Conservation (phyloP, 78 protist species). For the slime mould (Dictyostelium discoideum) region DNA sequence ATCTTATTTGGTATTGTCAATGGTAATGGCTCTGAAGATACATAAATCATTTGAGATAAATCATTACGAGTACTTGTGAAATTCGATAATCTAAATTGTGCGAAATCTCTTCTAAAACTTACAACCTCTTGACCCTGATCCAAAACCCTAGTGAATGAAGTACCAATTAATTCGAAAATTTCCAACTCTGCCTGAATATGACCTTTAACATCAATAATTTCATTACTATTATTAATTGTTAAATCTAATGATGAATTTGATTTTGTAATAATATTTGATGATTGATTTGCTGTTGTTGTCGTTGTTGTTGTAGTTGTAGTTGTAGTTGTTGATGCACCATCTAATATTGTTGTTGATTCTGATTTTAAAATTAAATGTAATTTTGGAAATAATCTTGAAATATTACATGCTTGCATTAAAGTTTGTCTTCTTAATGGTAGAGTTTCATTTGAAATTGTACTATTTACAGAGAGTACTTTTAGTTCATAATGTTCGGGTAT, state of each 20-base stretch:
- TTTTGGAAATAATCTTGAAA: constrained; percentile 53
- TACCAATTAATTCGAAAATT: constrained; percentile 64
- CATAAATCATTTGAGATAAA: constrained; percentile 46
- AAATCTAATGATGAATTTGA: not conserved
- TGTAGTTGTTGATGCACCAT: not conserved
- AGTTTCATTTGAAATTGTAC: constrained; percentile 33
- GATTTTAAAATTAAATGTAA: constrained; percentile 11
- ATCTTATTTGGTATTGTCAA: constrained; percentile 34
- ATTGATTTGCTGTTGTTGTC: not conserved
- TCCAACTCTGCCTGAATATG: constrained; percentile 66
- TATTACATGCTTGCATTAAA: constrained; percentile 76
- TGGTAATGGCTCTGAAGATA: constrained; percentile 50
- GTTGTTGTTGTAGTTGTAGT: not conserved
- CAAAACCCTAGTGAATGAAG: constrained; percentile 11
- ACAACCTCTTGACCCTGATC: constrained; percentile 48
- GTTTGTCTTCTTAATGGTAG: constrained; percentile 61
- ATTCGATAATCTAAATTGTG: constrained; percentile 38
- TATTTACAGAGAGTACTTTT: constrained; percentile 48
- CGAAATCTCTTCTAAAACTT: constrained; percentile 58
- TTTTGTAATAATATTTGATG: not conserved
- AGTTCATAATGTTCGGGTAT: constrained; percentile 43
- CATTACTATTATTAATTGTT: not conserved
- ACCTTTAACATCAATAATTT: constrained; percentile 32
- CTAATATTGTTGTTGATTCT: not conserved
- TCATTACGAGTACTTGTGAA: constrained; percentile 18